Evolutionary conservation across 371 early-diverging fungal species (phyloP), one percentile per base, ranked within the genome.

Genomic region (Mucor irregularis): DNA sequence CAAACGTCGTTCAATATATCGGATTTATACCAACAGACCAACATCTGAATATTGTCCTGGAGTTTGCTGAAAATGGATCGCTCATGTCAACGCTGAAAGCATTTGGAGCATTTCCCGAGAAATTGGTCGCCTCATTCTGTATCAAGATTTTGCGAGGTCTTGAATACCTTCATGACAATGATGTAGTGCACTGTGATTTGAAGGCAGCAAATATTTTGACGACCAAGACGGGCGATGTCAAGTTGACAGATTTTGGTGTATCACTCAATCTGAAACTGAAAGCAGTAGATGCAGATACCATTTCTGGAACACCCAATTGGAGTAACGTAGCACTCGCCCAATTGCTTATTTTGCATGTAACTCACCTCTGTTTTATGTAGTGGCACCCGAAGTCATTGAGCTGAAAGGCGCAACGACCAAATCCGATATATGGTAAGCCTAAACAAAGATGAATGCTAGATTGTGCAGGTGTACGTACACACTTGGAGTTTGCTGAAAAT

Each of bases 341-440:
- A n/a, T n/a, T n/a, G n/a, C n/a, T n/a, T n/a, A n/a, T n/a, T n/a
- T n/a, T n/a, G n/a, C n/a, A n/a, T n/a, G n/a, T n/a, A n/a, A n/a
- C n/a, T n/a, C n/a, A n/a, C n/a, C n/a, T n/a, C n/a, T 59, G 16
- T 51, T 56, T 51, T 50, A 14, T 37, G 22, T 59, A 90, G 90
- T 97, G 97, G 95, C 98, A n/a, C 98, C 98, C 2, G 98, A 97
- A 76, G 91, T 97, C 0, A 94, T 94, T 68, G 84, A 91, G 56
- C 71, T 93, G 21, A 82, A 88, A 49, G 93, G 94, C 3, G 84
- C 92, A 1, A 84, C 88, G 1, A 85, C 87, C 4, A 86, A 88
- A 21, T 90, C 93, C 0, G 96, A 95, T 64, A 94, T 96, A 4
- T 95, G 95, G 40, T 83, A n/a, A n/a, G n/a, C n/a, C n/a, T n/a